Evolutionary conservation across 192 early-diverging fungal genomes (phyloP).

Genomic region (Backusella tarrabulga): DNA sequence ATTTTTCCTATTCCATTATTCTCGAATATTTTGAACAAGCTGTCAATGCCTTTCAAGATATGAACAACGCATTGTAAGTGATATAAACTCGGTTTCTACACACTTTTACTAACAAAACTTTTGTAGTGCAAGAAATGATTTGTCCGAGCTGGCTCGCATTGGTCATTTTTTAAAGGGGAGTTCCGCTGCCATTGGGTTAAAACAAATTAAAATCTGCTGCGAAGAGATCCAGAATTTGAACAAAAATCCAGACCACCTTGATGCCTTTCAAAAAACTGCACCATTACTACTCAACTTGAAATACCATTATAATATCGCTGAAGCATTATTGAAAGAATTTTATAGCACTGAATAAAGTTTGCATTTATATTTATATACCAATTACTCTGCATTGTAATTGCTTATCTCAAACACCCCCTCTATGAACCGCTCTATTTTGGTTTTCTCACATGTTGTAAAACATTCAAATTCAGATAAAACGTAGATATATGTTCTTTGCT

Average conservation of each 20-base stretch:
- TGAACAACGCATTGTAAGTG: slow-evolving; percentile 69
- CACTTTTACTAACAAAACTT: not conserved
- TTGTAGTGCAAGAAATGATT: slow-evolving; percentile 52
- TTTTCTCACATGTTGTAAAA: too few relatives aligned
- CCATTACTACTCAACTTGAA: slow-evolving; percentile 54
- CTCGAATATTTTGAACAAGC: slow-evolving; percentile 85
- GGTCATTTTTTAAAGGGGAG: slow-evolving; percentile 94
- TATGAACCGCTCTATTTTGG: not conserved
- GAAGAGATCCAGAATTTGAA: slow-evolving; percentile 85
- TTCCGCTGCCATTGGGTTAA: slow-evolving; percentile 81
- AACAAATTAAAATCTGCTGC: slow-evolving; percentile 76
- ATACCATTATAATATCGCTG: slow-evolving; percentile 67
- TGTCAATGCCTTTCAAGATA: slow-evolving; percentile 69
- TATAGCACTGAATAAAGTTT: slow-evolving; percentile 41
- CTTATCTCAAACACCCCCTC: not conserved
- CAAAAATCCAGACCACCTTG: slow-evolving; percentile 53
- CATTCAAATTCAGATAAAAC: too few relatives aligned
- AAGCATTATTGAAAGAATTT: slow-evolving; percentile 62
- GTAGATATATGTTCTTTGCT: too few relatives aligned
- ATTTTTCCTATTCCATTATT: slow-evolving; percentile 75
- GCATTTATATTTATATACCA: not conserved
- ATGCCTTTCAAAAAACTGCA: slow-evolving; percentile 54
- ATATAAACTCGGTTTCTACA: not conserved
- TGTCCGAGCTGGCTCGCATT: slow-evolving; percentile 67
- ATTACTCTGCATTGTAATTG: too few relatives aligned